Percentiles rank a stretch among this genome's conserved stretches.
Evolutionary conservation across 2,329 filamentous ascomycete genomes (phyloP).

Genomic region (Aspergillus ruber): DNA sequence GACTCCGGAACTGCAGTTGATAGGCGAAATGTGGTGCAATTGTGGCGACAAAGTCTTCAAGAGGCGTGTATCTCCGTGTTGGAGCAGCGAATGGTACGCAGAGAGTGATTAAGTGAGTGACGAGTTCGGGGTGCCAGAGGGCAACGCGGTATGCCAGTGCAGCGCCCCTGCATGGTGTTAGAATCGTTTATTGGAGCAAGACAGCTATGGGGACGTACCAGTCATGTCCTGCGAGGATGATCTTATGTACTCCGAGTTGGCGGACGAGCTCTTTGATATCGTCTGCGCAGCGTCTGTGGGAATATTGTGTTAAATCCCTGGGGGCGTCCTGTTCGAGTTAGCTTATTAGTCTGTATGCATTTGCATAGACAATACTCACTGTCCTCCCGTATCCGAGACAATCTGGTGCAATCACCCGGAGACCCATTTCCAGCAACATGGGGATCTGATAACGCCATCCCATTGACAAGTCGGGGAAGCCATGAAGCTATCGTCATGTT

Average conservation of each 20-base stretch:
- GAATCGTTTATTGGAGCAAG: neutral
- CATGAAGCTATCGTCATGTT: constrained; percentile 52
- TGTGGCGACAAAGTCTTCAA: constrained; percentile 54
- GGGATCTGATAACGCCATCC: constrained; percentile 91
- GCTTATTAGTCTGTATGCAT: neutral
- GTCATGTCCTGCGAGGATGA: constrained; percentile 87
- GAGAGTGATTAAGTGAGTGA: constrained; percentile 69
- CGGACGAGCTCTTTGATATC: constrained; percentile 68
- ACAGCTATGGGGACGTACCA: constrained; percentile 45
- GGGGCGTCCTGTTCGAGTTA: constrained; percentile 51
- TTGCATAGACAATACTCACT: constrained; percentile 29
- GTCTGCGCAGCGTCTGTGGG: constrained; percentile 63
- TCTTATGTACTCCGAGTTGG: constrained; percentile 48
- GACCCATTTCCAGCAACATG: constrained; percentile 61
- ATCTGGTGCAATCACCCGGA: constrained; percentile 77
- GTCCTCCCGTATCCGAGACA: constrained; percentile 81
- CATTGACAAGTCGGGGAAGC: constrained; percentile 75
- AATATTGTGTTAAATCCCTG: constrained; percentile 56
- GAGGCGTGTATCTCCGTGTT: constrained; percentile 44
- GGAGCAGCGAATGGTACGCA: constrained; percentile 69
- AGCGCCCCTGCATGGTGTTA: constrained; percentile 55
- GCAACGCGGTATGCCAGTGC: constrained; percentile 67
- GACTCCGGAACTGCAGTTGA: constrained; percentile 70
- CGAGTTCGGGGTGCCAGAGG: constrained; percentile 64
- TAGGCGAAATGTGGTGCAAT: constrained; percentile 68